Evolutionary conservation across 257 asterid species (phyloP), one percentile per base, ranked within the genome.

Genomic region (Cinchona pubescens): DNA sequence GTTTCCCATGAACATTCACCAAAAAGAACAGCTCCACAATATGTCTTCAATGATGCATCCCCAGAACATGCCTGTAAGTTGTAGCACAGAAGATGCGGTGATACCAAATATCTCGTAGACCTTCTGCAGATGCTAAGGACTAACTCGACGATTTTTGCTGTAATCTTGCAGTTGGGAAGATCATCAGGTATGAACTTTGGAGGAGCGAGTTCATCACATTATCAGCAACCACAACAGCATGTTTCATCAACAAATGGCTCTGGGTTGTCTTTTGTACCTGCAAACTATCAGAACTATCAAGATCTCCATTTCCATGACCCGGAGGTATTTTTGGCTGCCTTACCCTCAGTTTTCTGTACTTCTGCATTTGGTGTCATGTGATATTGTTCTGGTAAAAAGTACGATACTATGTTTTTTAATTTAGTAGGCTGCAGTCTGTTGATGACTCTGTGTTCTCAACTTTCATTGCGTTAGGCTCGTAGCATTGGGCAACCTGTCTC

Each of bases 291-390:
- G 10, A 85, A 89, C 81, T 87, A 85, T 79, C 97, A 87, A 73
- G 97, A 90, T 84, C 87, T 90, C 68, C 96, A 83, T 81, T 87
- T 88, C 77, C 89, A 88, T 78, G 98, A 94, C 67, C 84, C 90
- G 37, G 96, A 89, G 88, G 96, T 90, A 76, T 68, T 67, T 27
- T 9, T 64, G 53, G 67, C 56, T 43, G 63, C 49, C 51, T n/a
- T 35, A 40, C 7, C 23, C 0, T 74, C 56, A 56, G 27, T 46
- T 38, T 75, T 48, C 40, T 74, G 70, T 58, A 65, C 29, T 38
- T 74, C 23, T 70, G 55, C 59, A 25, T 29, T 42, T 53, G 66
- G 21, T 43, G 67, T 23, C 60, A 14, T 63, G 35, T 48, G 51
- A 38, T 62, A n/a, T 38, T 38, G 3, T 64, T 11, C 32, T n/a